Evolutionary conservation across 2,329 filamentous ascomycete genomes (phyloP), one percentile per base, ranked within the genome.

Genomic region (Scortechinia acanthostroma): DNA sequence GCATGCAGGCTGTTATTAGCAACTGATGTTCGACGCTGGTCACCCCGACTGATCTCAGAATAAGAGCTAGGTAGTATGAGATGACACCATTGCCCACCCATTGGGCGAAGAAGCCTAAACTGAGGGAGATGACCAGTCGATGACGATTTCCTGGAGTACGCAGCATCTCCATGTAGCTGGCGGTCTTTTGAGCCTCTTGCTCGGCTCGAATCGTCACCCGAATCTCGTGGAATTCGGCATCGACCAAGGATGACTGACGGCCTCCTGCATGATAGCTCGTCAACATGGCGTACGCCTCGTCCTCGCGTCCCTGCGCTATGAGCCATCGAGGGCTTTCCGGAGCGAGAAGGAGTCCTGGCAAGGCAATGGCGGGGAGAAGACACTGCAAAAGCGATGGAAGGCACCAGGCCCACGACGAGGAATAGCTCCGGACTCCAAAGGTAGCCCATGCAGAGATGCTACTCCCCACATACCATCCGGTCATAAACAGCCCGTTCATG

Each of bases 41-140:
- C 35, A 66, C 59, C 1, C 63, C 63, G 30, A 67, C 53, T 0
- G 58, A 60, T 30, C 60, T 54, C 3, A 66, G 57, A 15, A 66
- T 58, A 1, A 61, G 48, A 0, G 56, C 57, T 3, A 63, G 51
- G 35, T 60, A 64, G 46, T 61, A 66, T 5, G 54, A 57, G 6
- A 65, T 58, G 14, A 66, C 54, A 4, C 57, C 56, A 42, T 58
- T 56, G 21, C 59, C 58, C 44, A 55, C 55, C 56, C 57, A 60
- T 43, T 54, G 52, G 2, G 50, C 49, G 23, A 53, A 53, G 1
- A 42, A 43, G 16, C 49, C 52, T 3, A 58, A 44, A 21, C 50
- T 50, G 15, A 55, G 43, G 2, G 54, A 48, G 37, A 58, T 57
- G 23, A 58, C 51, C 56, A 53, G 15, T 49, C 48, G 25, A 54